Base-by-base conservation (phyloP, 192 early-diverging fungal genomes). In the Backusella parvicylindrica region DNA sequence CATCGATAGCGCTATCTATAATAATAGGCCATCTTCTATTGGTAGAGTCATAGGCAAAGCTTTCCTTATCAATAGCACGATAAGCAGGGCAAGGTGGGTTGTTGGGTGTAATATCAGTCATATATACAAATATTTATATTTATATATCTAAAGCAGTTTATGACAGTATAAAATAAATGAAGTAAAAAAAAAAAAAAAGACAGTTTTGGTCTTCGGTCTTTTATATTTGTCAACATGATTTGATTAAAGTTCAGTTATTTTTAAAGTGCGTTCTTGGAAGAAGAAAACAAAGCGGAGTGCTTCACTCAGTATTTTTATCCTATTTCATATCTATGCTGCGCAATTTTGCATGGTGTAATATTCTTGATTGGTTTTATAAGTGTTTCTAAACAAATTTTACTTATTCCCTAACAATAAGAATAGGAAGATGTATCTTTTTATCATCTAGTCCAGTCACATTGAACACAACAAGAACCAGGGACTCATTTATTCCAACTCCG, bases 21-120 rank as follows among this genome's bases (percentile, higher is more conserved):
- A 96, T 97, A 49, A 92, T 89, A 4, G 96, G 96, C 64, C 95
- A 87, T 21, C 96, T 87, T 74, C 89, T 85, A 65, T 87, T 85
- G 63, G 92, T 84, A 37, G 94, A 95, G 16, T 84, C 76, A 76
- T 92, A 95, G 0, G 94, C 95, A 78, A 97, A 97, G 38, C 88
- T 86, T 41, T 78, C 83, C 63, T 86, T 83, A 15, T 92, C 88
- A 6, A 73, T 79, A 16, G 89, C 93, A 21, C 88, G 78, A 33
- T 90, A 86, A 23, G 92, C 89, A 56, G 89, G 88, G 66, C 76
- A 80, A 35, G 85, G 89, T 16, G 94, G 92, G 70, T 87, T 81
- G 37, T 78, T 79, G 18, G 81, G 81, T 32, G 74, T 77, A 26
- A 68, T 68, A 15, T 40, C 67, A 30, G 38, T 6, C 67, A 68